A percentile compares a stretch with the other conserved stretches of the same genome.
phyloP scores from a whole-genome alignment of 2,329 filamentous ascomycete species.

The Podosphaera xanthii region DNA sequence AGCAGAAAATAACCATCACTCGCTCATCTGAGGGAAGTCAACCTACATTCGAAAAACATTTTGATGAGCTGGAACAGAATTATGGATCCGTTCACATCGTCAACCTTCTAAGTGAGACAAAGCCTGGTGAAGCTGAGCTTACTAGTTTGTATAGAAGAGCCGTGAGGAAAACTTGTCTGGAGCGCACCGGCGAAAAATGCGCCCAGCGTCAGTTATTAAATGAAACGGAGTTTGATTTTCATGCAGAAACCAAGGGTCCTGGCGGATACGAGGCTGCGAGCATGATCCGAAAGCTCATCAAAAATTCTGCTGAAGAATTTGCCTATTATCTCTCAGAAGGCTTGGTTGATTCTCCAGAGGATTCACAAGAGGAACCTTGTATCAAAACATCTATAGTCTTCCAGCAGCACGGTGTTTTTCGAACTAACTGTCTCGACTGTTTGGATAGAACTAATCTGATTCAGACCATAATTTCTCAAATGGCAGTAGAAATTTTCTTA shows the following conservation, averaged over 20 bases:
- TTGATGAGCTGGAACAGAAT: slow-evolving; percentile 59
- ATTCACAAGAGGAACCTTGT: slow-evolving; percentile 18
- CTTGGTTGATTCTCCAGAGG: slow-evolving; percentile 20
- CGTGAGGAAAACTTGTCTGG: slow-evolving; percentile 51
- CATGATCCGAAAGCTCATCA: slow-evolving; percentile 57
- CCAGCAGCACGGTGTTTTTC: slow-evolving; percentile 86
- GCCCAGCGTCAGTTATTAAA: slow-evolving; percentile 47
- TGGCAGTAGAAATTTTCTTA: slow-evolving; percentile 74
- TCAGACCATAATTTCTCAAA: slow-evolving; percentile 83
- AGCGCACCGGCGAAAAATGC: slow-evolving; percentile 29
- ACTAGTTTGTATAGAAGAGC: slow-evolving; percentile 60
- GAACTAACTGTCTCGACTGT: slow-evolving; percentile 91
- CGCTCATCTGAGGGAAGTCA: slow-evolving; percentile 77
- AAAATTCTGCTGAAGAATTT: slow-evolving; percentile 62
- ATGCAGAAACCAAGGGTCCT: slow-evolving; percentile 74
- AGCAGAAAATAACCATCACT: slow-evolving; percentile 85
- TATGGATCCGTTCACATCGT: slow-evolving; percentile 87
- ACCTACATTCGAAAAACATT: slow-evolving; percentile 87
- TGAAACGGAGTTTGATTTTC: slow-evolving; percentile 84
- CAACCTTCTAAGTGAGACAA: slow-evolving; percentile 79
- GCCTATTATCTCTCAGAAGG: slow-evolving; percentile 79
- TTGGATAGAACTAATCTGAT: slow-evolving; percentile 89
- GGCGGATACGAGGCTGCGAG: slow-evolving; percentile 79
- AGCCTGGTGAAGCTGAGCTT: slow-evolving; percentile 66
- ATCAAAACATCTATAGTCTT: slow-evolving; percentile 40